Conservation (phyloP, 805 yeast species). For the Pachysolen tannophilus region DNA sequence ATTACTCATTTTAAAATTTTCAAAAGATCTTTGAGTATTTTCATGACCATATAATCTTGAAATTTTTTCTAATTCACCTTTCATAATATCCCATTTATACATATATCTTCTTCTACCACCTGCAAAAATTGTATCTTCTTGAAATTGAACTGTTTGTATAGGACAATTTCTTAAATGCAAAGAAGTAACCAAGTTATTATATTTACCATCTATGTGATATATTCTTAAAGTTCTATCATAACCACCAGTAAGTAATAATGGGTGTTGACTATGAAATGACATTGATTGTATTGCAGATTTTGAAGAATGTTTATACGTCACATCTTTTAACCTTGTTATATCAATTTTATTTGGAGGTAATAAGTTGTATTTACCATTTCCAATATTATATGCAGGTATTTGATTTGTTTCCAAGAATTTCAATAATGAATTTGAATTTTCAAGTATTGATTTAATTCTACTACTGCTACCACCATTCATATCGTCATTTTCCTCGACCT, state of each 20-base stretch:
- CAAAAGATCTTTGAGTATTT: conserved; percentile 76
- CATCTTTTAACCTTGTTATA: conserved; percentile 80
- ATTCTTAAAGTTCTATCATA: conserved; percentile 83
- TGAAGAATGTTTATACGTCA: conserved; percentile 62
- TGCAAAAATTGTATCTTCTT: conserved; percentile 54
- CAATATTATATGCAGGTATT: conserved; percentile 17
- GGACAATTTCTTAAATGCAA: conserved; percentile 75
- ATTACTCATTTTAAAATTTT: conserved; percentile 70
- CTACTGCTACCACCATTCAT: neutral
- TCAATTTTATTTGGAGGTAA: conserved; percentile 67
- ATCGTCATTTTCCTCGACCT: conserved; percentile 12
- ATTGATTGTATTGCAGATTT: conserved; percentile 79
- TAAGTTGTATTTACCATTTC: conserved; percentile 36
- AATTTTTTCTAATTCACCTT: conserved; percentile 73
- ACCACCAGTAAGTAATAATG: conserved; percentile 84
- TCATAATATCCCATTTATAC: conserved; percentile 83
- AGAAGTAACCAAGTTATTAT: conserved; percentile 74
- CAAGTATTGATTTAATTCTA: conserved; percentile 12
- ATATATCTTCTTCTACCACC: conserved; percentile 90
- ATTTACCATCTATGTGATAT: conserved; percentile 84
- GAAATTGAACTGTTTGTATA: conserved; percentile 66
- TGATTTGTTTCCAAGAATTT: conserved; percentile 25
- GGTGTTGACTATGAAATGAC: conserved; percentile 78
- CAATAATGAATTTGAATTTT: conserved; percentile 23
- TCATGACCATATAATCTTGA: conserved; percentile 91